Base-by-base conservation (phyloP, 164 flowering plant species). In the Chimonanthus praecox region DNA sequence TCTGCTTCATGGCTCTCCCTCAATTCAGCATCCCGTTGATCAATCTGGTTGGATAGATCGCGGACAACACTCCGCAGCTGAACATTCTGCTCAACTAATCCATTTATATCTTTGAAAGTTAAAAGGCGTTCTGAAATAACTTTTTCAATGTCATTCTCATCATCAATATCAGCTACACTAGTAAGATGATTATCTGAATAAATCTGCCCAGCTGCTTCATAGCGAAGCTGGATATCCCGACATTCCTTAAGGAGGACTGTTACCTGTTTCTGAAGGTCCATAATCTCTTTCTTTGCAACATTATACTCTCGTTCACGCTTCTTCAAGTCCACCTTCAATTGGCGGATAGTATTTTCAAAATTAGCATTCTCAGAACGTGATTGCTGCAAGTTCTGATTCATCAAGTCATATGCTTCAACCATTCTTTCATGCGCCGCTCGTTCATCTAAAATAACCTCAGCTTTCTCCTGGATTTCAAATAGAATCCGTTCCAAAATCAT, bases 61-160 rank as follows among this genome's bases (percentile, higher is more conserved):
- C 89, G 99, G 2, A 90, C 94, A 70, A 90, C 87, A 74, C 92
- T 87, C 15, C 98, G 90, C 11, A 96, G 90, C 76, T 89, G 87
- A 60, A 89, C 97, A 88, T 95, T 95, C 84, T 96, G 99, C 85
- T 89, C 98, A 65, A 96, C 97, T 76, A 96, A 77, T 68, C 91
- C 97, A 83, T 85, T 90, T 76, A 96, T 92, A 75, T 90, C 97
- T 78, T 84, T 92, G 70, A 90, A 94, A 7, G 90, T 88, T 79
- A 92, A 80, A 68, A 77, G 74, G 6, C 74, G 84, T 33, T 87
- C 93, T 7, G 92, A 87, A 65, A 88, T 86, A 33, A 88, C 83
- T 71, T 77, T 83, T 44, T 89, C 92, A 4, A 79, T 67, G 75
- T 89, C 90, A 78, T 87, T 83, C 48, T 75, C 92, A 64, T 58